Evolutionary conservation across 1,284 basidiomycete genomes (phyloP).

Genomic region (Pseudozyma tsukubaensis): DNA sequence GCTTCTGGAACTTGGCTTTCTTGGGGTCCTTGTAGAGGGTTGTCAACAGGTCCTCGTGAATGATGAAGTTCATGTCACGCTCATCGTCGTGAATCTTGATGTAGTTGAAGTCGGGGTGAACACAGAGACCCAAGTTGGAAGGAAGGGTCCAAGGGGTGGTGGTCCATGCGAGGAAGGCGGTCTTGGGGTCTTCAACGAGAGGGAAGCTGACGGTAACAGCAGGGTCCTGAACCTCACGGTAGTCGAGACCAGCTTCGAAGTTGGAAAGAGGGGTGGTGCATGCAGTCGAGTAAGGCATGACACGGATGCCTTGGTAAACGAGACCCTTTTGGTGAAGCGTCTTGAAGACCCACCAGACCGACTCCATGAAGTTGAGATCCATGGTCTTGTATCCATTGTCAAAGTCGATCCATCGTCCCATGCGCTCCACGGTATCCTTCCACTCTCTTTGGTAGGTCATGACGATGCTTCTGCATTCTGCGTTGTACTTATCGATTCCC

Average conservation of each 20-base stretch:
- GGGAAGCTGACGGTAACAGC: conserved; percentile 93
- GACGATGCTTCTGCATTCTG: conserved; percentile 94
- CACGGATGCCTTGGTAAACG: conserved; percentile 91
- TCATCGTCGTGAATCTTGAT: conserved; percentile 96
- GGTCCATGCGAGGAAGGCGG: conserved; percentile 95
- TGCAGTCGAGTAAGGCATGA: conserved; percentile 99
- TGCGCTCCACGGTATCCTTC: conserved; percentile 92
- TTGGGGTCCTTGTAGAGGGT: conserved; percentile 98
- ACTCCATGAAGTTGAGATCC: conserved; percentile 94
- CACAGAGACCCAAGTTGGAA: conserved; percentile 93
- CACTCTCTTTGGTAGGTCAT: conserved; percentile 97
- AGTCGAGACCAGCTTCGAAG: conserved; percentile 94
- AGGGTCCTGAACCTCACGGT: conserved; percentile 94
- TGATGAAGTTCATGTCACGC: conserved; percentile 87
- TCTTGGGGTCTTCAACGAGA: conserved; percentile 89
- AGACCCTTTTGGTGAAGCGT: conserved; percentile 91
- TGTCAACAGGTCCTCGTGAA: conserved; percentile 86
- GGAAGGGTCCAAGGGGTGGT: conserved; percentile 99
- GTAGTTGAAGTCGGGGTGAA: conserved; percentile 95
- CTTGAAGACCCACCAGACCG: conserved; percentile 99
- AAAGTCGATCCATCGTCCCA: conserved; percentile 99
- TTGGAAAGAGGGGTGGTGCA: conserved; percentile 97
- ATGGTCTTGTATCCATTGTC: conserved; percentile 99
- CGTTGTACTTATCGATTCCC: conserved; percentile 98
- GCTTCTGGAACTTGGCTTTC: conserved; percentile 94